phyloP scores from a whole-genome alignment of 2,329 filamentous ascomycete species.

The Colletotrichum euphorbiae region DNA sequence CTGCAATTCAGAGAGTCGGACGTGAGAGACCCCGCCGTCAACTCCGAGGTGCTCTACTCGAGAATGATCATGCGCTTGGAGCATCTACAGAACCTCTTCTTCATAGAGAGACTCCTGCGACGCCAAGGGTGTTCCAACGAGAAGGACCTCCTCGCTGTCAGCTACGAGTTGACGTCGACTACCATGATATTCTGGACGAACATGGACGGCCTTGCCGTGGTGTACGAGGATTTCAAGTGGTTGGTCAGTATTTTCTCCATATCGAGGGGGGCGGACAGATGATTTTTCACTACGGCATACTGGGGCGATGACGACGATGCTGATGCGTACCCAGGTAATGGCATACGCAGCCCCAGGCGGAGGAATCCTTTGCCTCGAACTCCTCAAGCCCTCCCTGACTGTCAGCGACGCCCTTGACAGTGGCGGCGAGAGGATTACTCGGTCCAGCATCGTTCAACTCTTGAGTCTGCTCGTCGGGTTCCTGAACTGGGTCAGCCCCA shows the following conservation, averaged over 20 bases:
- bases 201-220: constrained; percentile 55
- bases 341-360: constrained; percentile 61
- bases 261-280: not conserved
- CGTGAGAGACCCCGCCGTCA: constrained; percentile 47
- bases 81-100: constrained; percentile 68
- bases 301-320: not conserved
- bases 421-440: constrained; percentile 51
- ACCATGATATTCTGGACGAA: constrained; percentile 63
- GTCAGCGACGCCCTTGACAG: constrained; percentile 43
- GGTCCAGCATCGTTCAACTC: constrained; percentile 63
- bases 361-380: constrained; percentile 63
- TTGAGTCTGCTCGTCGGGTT: constrained; percentile 63
- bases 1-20: constrained; percentile 53
- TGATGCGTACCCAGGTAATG: constrained; percentile 55
- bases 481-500: constrained; percentile 61
- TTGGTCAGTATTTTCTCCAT: constrained; percentile 51
- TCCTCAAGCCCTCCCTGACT: constrained; percentile 50
- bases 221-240: constrained; percentile 61
- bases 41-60: constrained; percentile 52
- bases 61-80: constrained; percentile 61
- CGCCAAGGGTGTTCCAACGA: constrained; percentile 54
- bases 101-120: constrained; percentile 67
- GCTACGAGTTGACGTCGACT: constrained; percentile 60
- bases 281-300: no score
- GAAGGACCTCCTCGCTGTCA: constrained; percentile 56